Base-by-base conservation (phyloP, 768 basidiomycete genomes). In the Kwoniella botswanensis region DNA sequence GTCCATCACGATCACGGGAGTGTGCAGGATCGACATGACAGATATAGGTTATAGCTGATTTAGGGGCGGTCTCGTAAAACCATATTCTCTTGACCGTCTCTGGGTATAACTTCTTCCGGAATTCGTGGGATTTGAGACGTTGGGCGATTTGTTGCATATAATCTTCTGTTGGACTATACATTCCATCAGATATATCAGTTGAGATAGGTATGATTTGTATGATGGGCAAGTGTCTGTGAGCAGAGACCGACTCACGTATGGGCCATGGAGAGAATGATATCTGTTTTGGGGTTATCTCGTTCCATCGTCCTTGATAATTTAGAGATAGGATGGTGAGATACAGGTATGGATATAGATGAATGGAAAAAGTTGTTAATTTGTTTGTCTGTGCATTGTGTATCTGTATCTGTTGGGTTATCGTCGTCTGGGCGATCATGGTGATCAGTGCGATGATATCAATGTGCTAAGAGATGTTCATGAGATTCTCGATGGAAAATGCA, bases 11-110 rank as follows among this genome's bases (percentile, higher is more conserved):
- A n/a, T n/a, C n/a, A n/a, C n/a, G n/a, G n/a, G n/a, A n/a, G n/a
- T n/a, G n/a, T n/a, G n/a, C n/a, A n/a, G n/a, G n/a, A n/a, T n/a
- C n/a, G n/a, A n/a, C n/a, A n/a, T n/a, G n/a, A n/a, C n/a, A 74
- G 26, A 74, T 68, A 55, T 74, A 63, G 3, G 65, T 67, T 35
- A 74, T 69, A 24, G 73, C 12, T n/a, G 62, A 68, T 41, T 63
- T 67, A 18, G 70, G 70, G 1, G 67, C 41, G 13, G 64, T 69
- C 41, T 74, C 73, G 63, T 74, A 74, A 64, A 74, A 74, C 73
- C 73, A 74, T 58, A 74, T 65, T 3, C 73, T 67, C 4, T n/a
- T 29, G 17, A 74, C 70, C 2, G 67, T 42, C 13, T 62, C 6
- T 3, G 73, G 73, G 50, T 74, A 71, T 11, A 64, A 66, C 12